Conservation (phyloP, 768 basidiomycete genomes). For the Mycena galopus region DNA sequence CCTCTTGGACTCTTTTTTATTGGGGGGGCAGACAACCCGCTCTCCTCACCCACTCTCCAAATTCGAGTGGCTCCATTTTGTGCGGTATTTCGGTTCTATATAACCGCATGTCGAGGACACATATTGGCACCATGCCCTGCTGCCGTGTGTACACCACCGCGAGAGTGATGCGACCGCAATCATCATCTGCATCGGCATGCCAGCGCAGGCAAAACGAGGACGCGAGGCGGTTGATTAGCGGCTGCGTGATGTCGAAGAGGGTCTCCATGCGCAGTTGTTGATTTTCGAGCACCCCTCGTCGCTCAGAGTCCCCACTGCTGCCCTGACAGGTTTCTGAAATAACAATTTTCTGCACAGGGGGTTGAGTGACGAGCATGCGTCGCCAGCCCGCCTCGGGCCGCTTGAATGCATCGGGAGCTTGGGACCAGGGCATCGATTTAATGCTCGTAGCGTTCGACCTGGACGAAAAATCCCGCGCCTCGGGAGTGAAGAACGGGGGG, state of each 20-base stretch:
- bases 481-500: not conserved
- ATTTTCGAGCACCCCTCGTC: not conserved
- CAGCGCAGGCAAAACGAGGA: not conserved
- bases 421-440: not conserved
- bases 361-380: slow-evolving; percentile 13
- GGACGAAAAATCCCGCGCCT: not conserved
- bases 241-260: not conserved
- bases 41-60: no score
- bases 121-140: not conserved
- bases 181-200: not conserved
- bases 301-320: no score
- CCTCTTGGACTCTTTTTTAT: no score
- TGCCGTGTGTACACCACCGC: not conserved
- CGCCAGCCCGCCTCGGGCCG: slow-evolving; percentile 6
- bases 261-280: not conserved
- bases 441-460: not conserved
- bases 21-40: no score
- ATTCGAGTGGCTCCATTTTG: not conserved
- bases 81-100: not conserved
- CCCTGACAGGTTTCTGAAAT: not conserved
- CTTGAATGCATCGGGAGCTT: not conserved
- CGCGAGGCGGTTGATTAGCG: not conserved
- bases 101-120: not conserved
- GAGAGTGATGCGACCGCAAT: not conserved
- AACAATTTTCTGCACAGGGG: not conserved